Evolutionary conservation across 371 early-diverging fungal species (phyloP).

Genomic region (Zopfochytrium polystomum): DNA sequence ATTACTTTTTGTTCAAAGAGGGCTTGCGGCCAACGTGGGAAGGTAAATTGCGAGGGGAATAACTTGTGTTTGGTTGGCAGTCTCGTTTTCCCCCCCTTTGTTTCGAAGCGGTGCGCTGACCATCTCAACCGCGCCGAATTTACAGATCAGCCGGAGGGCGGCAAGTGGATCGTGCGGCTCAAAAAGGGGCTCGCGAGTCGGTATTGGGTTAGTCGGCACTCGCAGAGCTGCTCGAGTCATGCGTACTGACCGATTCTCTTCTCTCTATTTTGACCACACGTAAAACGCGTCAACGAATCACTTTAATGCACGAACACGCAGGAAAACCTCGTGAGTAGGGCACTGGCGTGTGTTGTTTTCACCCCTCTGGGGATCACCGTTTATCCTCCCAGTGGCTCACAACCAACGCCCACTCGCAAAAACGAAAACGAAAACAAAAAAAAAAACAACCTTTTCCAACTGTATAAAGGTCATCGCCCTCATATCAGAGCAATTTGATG

Average conservation of each 20-base stretch:
- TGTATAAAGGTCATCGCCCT: constrained; percentile 80
- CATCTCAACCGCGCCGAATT: constrained; percentile 10
- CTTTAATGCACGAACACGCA: constrained; percentile 1
- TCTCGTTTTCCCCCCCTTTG: neutral
- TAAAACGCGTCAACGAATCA: no score
- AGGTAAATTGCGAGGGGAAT: constrained; percentile 40
- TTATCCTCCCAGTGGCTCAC: neutral
- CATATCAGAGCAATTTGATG: constrained; percentile 89
- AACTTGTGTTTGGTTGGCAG: neutral
- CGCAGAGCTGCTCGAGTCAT: neutral
- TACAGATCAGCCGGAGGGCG: constrained; percentile 80
- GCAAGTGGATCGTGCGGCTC: constrained; percentile 96
- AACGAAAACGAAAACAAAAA: no score
- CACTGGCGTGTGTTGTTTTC: neutral
- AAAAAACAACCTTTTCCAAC: no score
- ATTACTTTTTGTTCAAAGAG: constrained; percentile 91
- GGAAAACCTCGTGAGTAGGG: constrained; percentile 30
- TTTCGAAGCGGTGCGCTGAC: neutral
- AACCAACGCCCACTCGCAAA: no score
- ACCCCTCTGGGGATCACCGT: neutral
- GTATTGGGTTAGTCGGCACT: constrained; percentile 85
- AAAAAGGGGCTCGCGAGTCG: constrained; percentile 91
- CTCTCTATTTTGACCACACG: no score
- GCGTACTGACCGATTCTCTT: neutral
- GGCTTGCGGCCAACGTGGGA: constrained; percentile 98